These are phyloP conservation scores for Verticillium nonalfalfae DNA, from an alignment of 2,329 filamentous ascomycete genomes.

Conservation along the genomic window DNA sequence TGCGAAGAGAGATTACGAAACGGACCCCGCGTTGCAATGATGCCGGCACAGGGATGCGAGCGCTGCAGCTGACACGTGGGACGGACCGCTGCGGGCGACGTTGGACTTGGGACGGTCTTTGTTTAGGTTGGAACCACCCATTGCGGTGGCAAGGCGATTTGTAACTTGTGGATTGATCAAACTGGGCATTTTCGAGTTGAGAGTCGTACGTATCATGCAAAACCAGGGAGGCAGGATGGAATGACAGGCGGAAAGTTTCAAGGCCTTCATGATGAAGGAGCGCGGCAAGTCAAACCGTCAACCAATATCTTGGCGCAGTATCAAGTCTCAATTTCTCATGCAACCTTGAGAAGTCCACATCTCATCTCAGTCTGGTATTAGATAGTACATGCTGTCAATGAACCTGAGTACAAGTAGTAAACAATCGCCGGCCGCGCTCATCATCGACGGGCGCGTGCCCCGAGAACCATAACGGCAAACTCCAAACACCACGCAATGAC, in stretches of 20 bases:
- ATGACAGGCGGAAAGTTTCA: too few relatives aligned
- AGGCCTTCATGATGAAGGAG: too few relatives aligned
- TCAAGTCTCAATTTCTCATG: too few relatives aligned
- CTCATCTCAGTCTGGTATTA: not conserved
- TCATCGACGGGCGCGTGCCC: not conserved
- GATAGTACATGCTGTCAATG: not conserved
- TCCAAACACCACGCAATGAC: slow-evolving; percentile 12
- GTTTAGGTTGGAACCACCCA: not conserved
- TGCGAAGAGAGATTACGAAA: not conserved
- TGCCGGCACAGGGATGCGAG: not conserved
- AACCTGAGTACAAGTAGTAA: not conserved
- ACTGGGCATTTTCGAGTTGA: too few relatives aligned
- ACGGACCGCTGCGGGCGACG: not conserved
- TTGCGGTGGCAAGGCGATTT: too few relatives aligned
- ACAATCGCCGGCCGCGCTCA: not conserved
- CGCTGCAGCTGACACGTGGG: not conserved
- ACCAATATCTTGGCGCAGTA: too few relatives aligned
- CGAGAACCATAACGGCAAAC: slow-evolving; percentile 8
- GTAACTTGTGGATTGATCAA: too few relatives aligned
- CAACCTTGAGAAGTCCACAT: not conserved
- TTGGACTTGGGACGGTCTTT: not conserved
- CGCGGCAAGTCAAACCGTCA: too few relatives aligned
- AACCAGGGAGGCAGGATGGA: too few relatives aligned
- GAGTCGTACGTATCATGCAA: too few relatives aligned
- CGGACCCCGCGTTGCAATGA: not conserved